Base-by-base conservation (phyloP, 306 rosid species). In the Lathyrus oleraceus region DNA sequence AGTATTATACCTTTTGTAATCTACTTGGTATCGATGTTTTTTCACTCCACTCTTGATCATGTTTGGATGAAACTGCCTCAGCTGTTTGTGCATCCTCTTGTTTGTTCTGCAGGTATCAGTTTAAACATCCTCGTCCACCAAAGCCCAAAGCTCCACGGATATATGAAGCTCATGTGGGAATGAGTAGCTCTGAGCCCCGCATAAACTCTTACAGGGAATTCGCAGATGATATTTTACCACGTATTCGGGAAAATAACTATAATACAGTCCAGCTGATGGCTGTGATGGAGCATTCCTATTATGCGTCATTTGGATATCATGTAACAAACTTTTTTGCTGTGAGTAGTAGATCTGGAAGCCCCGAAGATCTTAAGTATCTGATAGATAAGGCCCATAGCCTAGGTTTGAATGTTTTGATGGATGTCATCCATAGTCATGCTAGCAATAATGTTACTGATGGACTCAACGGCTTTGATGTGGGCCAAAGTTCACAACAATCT, bases 251-350 rank as follows among this genome's bases (percentile, higher is more conserved):
- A 78, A 93, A 88, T 76, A 88, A 93, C 89, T 93, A 93, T 59
- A 93, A 88, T 82, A 93, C 96, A 43, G 94, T 93, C 69, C 98
- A 93, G 79, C 82, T 93, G 82, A 93, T 93, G 98, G 97, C 97
- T 12, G 89, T 93, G 77, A 90, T 93, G 97, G 98, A 93, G 82
- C 98, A 93, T 76, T 93, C 98, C 52, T 93, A 93, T 84, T 93
- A 93, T 83, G 98, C 94, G 72, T 93, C 98, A 32, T 93, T 93
- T 70, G 98, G 98, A 43, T 93, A 90, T 79, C 98, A 93, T 72
- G 89, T 90, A 58, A 90, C 98, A 10, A 93, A 88, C 76, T 93
- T 93, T 78, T 93, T 88, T 66, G 98, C 98, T 17, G 97, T 78
- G 57, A 90, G 98, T 82, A 88, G 98, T 74, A 87, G 98, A 83